These are phyloP conservation scores for Fusarium burgessii DNA, from an alignment of 2,329 filamentous ascomycete species.

Conservation along the genomic window DNA sequence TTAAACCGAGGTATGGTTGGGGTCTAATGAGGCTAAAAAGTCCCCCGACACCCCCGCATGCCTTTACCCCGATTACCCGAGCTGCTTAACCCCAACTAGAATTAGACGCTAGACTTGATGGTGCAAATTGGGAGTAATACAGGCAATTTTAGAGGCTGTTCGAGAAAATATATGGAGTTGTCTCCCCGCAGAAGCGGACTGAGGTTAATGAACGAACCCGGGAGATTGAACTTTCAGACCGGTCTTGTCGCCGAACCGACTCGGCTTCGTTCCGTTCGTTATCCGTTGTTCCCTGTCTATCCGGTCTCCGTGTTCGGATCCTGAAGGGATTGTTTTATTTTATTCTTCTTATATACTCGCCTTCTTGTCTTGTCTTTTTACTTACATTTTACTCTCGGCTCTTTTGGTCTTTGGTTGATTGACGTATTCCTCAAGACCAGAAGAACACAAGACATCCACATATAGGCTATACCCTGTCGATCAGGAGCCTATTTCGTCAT, in stretches of 20 bases:
- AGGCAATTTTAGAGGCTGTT: conserved; percentile 38
- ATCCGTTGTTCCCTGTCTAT: conserved; percentile 9
- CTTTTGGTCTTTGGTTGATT: not conserved
- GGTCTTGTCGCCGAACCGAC: conserved; percentile 12
- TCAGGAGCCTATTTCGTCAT: conserved; percentile 33
- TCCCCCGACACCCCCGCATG: conserved; percentile 37
- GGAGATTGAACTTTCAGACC: conserved; percentile 15
- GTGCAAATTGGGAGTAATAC: conserved; percentile 36
- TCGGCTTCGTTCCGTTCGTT: conserved; percentile 26
- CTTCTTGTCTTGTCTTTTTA: not conserved
- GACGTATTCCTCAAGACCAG: not conserved
- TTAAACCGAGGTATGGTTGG: conserved; percentile 36
- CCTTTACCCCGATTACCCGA: conserved; percentile 46
- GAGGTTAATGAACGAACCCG: not conserved
- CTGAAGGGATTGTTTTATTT: conserved; percentile 7
- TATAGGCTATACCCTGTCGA: conserved; percentile 7
- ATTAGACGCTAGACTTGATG: conserved; percentile 8
- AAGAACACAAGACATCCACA: not conserved
- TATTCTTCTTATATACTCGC: not conserved
- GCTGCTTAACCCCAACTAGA: conserved; percentile 25
- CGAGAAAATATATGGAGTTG: conserved; percentile 20
- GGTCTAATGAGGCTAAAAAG: conserved; percentile 13
- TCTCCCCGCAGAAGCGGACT: conserved; percentile 29
- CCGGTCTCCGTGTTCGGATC: conserved; percentile 22
- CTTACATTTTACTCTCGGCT: not conserved